These are phyloP conservation scores for Blastobotrys robertii DNA, from an alignment of 805 yeast genomes.

Conservation along the genomic window DNA sequence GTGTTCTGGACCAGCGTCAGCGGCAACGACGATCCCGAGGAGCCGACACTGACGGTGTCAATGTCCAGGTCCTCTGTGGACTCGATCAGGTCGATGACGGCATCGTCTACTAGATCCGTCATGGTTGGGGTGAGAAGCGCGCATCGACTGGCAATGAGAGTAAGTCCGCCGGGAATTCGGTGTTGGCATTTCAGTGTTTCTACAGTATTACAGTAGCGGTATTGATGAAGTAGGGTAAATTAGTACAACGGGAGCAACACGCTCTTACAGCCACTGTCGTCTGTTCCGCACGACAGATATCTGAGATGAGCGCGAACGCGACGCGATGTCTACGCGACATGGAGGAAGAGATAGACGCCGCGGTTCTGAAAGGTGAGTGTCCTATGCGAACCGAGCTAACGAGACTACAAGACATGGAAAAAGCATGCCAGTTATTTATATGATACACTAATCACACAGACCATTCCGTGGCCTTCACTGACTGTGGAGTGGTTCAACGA, in stretches of 20 bases:
- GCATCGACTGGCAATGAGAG: too few relatives aligned
- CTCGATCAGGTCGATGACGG: conserved; percentile 4
- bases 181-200: too few relatives aligned
- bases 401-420: conserved; percentile 46
- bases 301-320: too few relatives aligned
- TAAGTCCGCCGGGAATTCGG: too few relatives aligned
- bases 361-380: background rate
- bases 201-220: too few relatives aligned
- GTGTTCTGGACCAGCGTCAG: too few relatives aligned
- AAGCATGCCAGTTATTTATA: conserved; percentile 50
- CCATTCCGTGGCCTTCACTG: conserved; percentile 56
- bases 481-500: conserved; percentile 59
- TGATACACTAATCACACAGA: conserved; percentile 41
- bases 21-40: conserved; percentile 3
- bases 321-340: too few relatives aligned
- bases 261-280: background rate
- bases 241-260: too few relatives aligned
- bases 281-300: background rate
- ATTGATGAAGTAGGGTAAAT: too few relatives aligned
- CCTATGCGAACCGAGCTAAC: background rate
- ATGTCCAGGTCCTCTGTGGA: conserved; percentile 5
- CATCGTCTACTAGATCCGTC: background rate
- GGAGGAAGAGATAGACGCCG: too few relatives aligned
- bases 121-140: too few relatives aligned
- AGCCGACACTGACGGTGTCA: conserved; percentile 1